Evolutionary conservation across 192 early-diverging fungal genomes (phyloP).

Genomic region (Phlyctochytrium planicorne): DNA sequence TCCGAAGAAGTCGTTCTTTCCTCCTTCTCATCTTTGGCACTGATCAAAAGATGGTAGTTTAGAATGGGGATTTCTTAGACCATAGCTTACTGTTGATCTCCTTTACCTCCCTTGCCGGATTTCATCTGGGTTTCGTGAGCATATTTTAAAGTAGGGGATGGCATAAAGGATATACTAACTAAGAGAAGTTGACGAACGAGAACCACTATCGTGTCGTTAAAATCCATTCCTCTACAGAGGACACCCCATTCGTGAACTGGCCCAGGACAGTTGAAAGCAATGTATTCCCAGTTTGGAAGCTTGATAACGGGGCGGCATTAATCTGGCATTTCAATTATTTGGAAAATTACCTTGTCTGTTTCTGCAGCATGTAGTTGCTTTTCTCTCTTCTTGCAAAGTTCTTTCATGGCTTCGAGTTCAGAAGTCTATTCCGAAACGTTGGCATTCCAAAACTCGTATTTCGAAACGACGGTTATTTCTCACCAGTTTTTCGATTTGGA

Average conservation of each 20-base stretch:
- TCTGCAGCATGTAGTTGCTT: slow-evolving; percentile 1
- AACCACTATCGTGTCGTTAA: slow-evolving; percentile 50
- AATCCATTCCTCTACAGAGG: slow-evolving; percentile 43
- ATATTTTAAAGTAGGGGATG: too few relatives aligned
- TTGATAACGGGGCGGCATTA: slow-evolving; percentile 32
- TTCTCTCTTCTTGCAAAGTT: background rate
- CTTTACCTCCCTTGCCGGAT: background rate
- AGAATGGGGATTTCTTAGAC: too few relatives aligned
- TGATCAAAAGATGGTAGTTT: background rate
- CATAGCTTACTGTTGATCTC: too few relatives aligned
- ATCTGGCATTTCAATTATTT: background rate
- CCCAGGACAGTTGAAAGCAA: slow-evolving; percentile 34
- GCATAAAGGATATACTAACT: slow-evolving; percentile 9
- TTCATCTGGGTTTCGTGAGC: too few relatives aligned
- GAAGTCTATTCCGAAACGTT: background rate
- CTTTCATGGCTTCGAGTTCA: background rate
- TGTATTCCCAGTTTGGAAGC: slow-evolving; percentile 54
- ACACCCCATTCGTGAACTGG: slow-evolving; percentile 41
- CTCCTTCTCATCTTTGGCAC: background rate
- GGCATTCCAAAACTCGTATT: too few relatives aligned
- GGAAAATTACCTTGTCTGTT: slow-evolving; percentile 1
- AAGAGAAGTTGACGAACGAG: slow-evolving; percentile 42
- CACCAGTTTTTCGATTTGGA: too few relatives aligned
- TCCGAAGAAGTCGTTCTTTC: background rate
- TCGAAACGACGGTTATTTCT: too few relatives aligned